Conservation (phyloP, 106 monocot species). For the Triglochin maritima region DNA sequence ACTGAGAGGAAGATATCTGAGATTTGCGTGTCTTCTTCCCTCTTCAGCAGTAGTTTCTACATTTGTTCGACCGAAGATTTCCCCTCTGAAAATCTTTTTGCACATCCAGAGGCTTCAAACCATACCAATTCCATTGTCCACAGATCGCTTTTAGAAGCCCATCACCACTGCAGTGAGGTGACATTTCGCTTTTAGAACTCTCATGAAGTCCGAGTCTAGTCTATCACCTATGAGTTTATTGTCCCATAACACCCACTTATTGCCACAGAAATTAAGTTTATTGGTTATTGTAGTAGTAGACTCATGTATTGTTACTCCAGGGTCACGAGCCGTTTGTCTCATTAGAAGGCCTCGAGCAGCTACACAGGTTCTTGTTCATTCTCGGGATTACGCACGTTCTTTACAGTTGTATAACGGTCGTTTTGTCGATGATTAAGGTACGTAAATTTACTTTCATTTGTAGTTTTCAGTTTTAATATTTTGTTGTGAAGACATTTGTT, state of each 20-base stretch:
- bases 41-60: conserved; percentile 62
- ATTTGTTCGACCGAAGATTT: conserved; percentile 50
- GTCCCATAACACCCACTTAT: too few species aligned
- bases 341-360: conserved; percentile 80
- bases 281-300: too few species aligned
- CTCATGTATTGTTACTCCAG: conserved; percentile 25
- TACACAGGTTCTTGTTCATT: conserved; percentile 68
- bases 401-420: conserved; percentile 70
- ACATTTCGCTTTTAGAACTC: too few species aligned
- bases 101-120: background rate
- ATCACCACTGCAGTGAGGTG: too few species aligned
- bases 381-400: conserved; percentile 75
- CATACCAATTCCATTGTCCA: background rate
- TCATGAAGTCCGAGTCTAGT: too few species aligned
- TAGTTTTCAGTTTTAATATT: background rate
- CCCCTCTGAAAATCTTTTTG: conserved; percentile 1
- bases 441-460: background rate
- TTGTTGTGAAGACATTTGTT: background rate
- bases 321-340: conserved; percentile 77
- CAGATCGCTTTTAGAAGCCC: background rate
- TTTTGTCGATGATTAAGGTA: conserved; percentile 58
- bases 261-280: too few species aligned
- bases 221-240: too few species aligned
- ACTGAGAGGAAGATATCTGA: conserved; percentile 73
- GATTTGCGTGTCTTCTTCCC: conserved; percentile 72